A percentile compares a stretch with the other conserved stretches of the same genome.
Evolutionary conservation across 345 rosid genomes (phyloP).

Genomic region (Camelina hispida): DNA sequence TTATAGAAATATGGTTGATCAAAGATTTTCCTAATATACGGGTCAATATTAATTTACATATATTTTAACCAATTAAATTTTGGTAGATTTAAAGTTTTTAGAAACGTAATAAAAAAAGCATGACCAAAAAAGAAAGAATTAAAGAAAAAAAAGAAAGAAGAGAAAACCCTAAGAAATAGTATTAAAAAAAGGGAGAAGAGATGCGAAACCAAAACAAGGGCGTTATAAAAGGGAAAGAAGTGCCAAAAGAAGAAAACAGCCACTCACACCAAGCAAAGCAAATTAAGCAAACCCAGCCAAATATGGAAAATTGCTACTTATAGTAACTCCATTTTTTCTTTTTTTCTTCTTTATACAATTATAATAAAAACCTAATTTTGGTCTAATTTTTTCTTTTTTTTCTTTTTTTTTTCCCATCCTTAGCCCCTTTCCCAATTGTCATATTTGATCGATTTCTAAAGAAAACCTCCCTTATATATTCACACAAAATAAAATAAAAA

Average conservation of each 20-base stretch:
- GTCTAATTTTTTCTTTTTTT: slow-evolving; percentile 10
- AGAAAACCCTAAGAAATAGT: slow-evolving; percentile 16
- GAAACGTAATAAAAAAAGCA: slow-evolving; percentile 36
- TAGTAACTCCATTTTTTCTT: slow-evolving; percentile 41
- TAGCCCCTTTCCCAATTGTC: slow-evolving; percentile 38
- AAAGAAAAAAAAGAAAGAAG: not conserved
- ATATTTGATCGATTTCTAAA: slow-evolving; percentile 22
- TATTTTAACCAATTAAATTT: not conserved
- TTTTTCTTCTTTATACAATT: no score
- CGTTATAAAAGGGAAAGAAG: slow-evolving; percentile 31
- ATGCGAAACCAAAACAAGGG: slow-evolving; percentile 28
- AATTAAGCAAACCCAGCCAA: slow-evolving; percentile 46
- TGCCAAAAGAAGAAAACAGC: slow-evolving; percentile 43
- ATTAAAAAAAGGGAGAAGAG: not conserved
- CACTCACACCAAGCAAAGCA: slow-evolving; percentile 38
- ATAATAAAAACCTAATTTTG: slow-evolving; percentile 41
- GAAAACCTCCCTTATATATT: not conserved
- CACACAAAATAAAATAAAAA: slow-evolving; percentile 14
- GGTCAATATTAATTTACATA: not conserved
- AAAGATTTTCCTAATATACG: not conserved
- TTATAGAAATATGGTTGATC: not conserved
- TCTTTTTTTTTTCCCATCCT: slow-evolving; percentile 13
- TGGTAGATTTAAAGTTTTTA: not conserved
- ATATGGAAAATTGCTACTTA: slow-evolving; percentile 45
- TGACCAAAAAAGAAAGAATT: not conserved